phyloP scores from a whole-genome alignment of 2,329 filamentous ascomycete genomes.

The Calcarisporium arbuscula region DNA sequence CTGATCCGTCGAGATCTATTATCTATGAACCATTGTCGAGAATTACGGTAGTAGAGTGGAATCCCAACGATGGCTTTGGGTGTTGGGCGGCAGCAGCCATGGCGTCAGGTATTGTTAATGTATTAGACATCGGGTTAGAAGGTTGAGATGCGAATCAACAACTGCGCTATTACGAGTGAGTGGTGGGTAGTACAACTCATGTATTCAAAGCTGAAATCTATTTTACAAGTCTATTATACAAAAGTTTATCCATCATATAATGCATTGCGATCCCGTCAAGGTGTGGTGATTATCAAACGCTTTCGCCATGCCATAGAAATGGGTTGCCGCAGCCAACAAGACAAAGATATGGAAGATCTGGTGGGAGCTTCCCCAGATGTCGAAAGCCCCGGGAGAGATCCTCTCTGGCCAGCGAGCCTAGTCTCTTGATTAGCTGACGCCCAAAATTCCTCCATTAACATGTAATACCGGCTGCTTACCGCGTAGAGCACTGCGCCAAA shows the following conservation, averaged over 20 bases:
- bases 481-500: slow-evolving; percentile 82
- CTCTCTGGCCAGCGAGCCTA: slow-evolving; percentile 78
- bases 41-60: slow-evolving; percentile 59
- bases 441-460: background rate
- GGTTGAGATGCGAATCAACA: no score
- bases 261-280: slow-evolving; percentile 46
- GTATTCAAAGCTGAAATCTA: background rate
- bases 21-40: slow-evolving; percentile 59
- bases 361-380: slow-evolving; percentile 89
- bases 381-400: slow-evolving; percentile 68
- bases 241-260: slow-evolving; percentile 15
- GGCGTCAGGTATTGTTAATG: slow-evolving; percentile 59
- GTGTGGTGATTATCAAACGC: slow-evolving; percentile 84
- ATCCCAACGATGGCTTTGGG: slow-evolving; percentile 58
- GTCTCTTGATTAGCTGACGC: background rate
- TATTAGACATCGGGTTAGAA: slow-evolving; percentile 59
- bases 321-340: slow-evolving; percentile 71
- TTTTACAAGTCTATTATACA: slow-evolving; percentile 5
- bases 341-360: slow-evolving; percentile 95
- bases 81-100: slow-evolving; percentile 62
- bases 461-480: slow-evolving; percentile 36
- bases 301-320: slow-evolving; percentile 73
- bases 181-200: no score
- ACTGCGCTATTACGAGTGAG: no score
- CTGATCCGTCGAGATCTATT: slow-evolving; percentile 36